These are phyloP conservation scores for Vanrija sp. DNA, from an alignment of 1,284 basidiomycete genomes.

Conservation along the genomic window DNA sequence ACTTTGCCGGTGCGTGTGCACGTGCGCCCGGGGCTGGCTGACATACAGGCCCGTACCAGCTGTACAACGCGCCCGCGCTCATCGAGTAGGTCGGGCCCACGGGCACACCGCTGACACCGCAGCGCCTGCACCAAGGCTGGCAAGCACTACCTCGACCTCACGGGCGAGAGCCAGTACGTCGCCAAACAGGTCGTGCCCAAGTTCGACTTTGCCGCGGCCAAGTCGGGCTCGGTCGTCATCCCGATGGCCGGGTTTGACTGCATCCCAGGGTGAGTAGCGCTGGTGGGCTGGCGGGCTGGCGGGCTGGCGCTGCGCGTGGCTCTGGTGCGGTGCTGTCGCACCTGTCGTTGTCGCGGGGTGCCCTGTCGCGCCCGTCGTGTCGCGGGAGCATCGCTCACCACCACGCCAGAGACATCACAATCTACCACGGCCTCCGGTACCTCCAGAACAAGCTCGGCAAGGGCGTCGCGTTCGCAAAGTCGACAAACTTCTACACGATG, in stretches of 20 bases:
- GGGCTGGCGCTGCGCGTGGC: too few relatives aligned
- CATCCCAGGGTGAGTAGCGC: constrained; percentile 55
- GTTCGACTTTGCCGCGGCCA: constrained; percentile 64
- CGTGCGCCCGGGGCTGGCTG: background rate
- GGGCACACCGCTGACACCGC: constrained; percentile 13
- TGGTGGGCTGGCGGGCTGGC: background rate
- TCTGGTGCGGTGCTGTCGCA: too few relatives aligned
- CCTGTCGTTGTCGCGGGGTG: background rate
- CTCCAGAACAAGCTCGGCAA: constrained; percentile 35
- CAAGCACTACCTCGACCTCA: constrained; percentile 63
- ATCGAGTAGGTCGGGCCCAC: constrained; percentile 21
- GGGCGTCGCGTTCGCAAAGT: constrained; percentile 48
- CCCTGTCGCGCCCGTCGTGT: background rate
- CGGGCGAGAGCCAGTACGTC: constrained; percentile 58
- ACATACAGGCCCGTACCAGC: constrained; percentile 32
- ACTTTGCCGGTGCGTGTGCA: constrained; percentile 37
- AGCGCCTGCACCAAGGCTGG: constrained; percentile 57
- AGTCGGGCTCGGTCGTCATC: constrained; percentile 64
- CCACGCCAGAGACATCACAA: constrained; percentile 54
- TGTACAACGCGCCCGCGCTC: constrained; percentile 34
- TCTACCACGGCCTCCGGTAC: constrained; percentile 57
- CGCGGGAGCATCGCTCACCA: background rate
- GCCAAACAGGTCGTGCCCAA: constrained; percentile 54
- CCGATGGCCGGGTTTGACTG: constrained; percentile 70
- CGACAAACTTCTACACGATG: constrained; percentile 55